Evolutionary conservation across 768 basidiomycete genomes (phyloP).

Genomic region (Pleurotus ostreatus): DNA sequence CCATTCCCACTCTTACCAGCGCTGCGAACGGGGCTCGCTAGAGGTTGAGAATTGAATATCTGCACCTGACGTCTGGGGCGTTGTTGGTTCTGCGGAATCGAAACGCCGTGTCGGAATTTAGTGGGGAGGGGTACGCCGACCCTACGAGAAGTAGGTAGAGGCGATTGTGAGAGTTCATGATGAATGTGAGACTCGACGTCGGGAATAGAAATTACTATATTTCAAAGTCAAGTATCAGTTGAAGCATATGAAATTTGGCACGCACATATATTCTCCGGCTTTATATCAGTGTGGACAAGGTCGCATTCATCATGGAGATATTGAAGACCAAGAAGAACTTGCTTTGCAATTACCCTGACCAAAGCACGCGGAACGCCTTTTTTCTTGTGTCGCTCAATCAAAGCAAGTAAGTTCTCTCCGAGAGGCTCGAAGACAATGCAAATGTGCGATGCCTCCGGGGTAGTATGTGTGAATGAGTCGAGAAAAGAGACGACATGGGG

Average conservation of each 20-base stretch:
- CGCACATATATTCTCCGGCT: conserved; percentile 94
- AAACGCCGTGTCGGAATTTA: conserved; percentile 56
- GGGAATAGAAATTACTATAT: conserved; percentile 75
- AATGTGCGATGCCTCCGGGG: conserved; percentile 68
- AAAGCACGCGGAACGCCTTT: conserved; percentile 79
- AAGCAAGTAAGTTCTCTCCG: conserved; percentile 71
- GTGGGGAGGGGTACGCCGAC: conserved; percentile 76
- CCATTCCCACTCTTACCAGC: conserved; percentile 12
- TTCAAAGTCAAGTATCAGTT: not conserved
- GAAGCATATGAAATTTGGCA: conserved; percentile 19
- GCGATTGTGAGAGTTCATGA: conserved; percentile 61
- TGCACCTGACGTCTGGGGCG: conserved; percentile 63
- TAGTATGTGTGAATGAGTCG: conserved; percentile 75
- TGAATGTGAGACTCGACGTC: conserved; percentile 73
- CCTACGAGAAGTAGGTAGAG: conserved; percentile 71
- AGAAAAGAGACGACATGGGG: conserved; percentile 84
- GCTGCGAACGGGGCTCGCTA: conserved; percentile 52
- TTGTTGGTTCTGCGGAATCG: conserved; percentile 53
- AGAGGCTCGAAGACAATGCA: conserved; percentile 91
- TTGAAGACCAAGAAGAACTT: conserved; percentile 83
- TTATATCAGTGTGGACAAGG: conserved; percentile 90
- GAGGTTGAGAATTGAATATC: conserved; percentile 79
- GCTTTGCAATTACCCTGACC: conserved; percentile 83
- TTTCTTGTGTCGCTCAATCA: conserved; percentile 76
- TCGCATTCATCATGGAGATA: conserved; percentile 93